These are phyloP conservation scores for Panicum miliaceum DNA, from an alignment of 176 grass and related monocot genomes.

Conservation along the genomic window DNA sequence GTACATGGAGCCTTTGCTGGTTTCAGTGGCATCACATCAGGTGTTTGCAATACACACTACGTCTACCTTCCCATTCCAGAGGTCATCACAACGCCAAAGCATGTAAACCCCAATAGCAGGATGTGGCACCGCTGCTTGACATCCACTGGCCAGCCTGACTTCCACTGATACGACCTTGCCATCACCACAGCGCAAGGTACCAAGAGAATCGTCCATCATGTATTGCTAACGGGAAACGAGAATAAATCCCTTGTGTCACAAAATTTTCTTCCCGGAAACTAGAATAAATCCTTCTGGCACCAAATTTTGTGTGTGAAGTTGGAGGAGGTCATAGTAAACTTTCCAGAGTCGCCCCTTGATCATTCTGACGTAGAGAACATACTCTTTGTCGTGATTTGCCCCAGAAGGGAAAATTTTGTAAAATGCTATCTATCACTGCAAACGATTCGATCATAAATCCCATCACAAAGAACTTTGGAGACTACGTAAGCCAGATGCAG, in stretches of 20 bases:
- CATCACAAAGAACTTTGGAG: neutral
- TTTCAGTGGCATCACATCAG: constrained; percentile 92
- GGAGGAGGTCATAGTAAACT: neutral
- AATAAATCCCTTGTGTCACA: constrained; percentile 3
- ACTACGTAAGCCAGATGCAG: neutral
- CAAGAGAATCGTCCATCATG: constrained; percentile 25
- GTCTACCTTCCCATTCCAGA: constrained; percentile 86
- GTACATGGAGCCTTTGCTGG: constrained; percentile 97
- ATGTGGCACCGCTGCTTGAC: constrained; percentile 98
- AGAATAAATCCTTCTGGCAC: constrained; percentile 1
- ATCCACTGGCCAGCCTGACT: constrained; percentile 87
- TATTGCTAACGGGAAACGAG: constrained; percentile 34
- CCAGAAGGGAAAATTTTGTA: neutral
- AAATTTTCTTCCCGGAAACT: constrained; percentile 35
- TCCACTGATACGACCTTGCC: constrained; percentile 50
- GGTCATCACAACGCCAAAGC: constrained; percentile 67
- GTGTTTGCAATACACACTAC: constrained; percentile 84
- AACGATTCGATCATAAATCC: neutral
- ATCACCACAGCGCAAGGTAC: neutral
- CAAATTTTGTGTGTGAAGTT: constrained; percentile 2
- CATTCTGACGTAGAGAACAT: neutral
- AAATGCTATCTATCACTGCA: neutral
- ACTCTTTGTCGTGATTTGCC: neutral
- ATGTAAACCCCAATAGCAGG: constrained; percentile 85
- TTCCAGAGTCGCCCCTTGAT: neutral